Evolutionary conservation across 106 monocot genomes (phyloP).

Genomic region (Hemerocallis citrina): DNA sequence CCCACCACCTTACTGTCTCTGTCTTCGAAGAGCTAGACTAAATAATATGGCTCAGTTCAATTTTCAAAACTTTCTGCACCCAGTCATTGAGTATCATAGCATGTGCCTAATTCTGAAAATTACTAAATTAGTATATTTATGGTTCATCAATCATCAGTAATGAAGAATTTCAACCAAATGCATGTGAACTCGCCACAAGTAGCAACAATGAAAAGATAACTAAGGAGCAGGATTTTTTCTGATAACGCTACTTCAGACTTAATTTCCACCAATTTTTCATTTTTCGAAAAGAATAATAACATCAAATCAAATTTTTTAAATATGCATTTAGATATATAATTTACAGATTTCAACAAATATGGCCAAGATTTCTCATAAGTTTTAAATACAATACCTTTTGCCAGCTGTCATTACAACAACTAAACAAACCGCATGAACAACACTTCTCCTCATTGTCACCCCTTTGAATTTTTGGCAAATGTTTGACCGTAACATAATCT

Average conservation of each 20-base stretch:
- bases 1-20: background rate
- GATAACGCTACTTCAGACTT: background rate
- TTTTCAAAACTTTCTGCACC: background rate
- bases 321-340: no score
- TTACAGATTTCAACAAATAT: background rate
- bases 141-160: background rate
- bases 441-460: slow-evolving; percentile 36
- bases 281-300: background rate
- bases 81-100: background rate
- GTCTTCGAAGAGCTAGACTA: background rate
- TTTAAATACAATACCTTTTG: slow-evolving; percentile 75
- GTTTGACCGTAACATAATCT: slow-evolving; percentile 75
- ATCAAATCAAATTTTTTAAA: background rate
- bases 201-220: background rate
- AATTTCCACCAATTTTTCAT: background rate
- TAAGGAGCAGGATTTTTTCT: background rate
- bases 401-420: slow-evolving; percentile 82
- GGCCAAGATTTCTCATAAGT: no score
- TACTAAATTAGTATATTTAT: no score
- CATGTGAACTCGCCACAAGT: background rate
- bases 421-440: slow-evolving; percentile 52
- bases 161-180: background rate
- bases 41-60: background rate
- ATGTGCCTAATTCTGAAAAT: background rate
- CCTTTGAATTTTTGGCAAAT: slow-evolving; percentile 68